These are phyloP conservation scores for Fragilaria crotonensis DNA, from an alignment of 108 stramenopile species.

Conservation along the genomic window DNA sequence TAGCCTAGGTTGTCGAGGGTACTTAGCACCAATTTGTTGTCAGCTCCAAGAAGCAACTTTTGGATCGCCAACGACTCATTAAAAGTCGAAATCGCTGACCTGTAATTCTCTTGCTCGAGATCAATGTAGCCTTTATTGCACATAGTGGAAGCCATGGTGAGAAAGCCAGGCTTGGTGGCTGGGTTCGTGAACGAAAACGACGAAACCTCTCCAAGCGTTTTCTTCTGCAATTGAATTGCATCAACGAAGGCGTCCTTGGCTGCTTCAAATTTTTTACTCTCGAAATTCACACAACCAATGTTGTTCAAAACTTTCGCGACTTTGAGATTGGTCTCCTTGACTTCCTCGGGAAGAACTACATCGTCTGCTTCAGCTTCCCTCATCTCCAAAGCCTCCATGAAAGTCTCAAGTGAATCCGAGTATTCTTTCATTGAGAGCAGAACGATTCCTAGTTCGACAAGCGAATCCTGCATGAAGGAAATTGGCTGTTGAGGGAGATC, in stretches of 20 bases:
- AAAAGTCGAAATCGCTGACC: slow-evolving; percentile 31
- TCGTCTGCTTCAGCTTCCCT: slow-evolving; percentile 35
- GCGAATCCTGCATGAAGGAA: slow-evolving; percentile 25
- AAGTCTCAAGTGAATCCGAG: slow-evolving; percentile 33
- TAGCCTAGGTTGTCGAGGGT: slow-evolving; percentile 53
- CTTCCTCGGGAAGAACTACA: slow-evolving; percentile 4
- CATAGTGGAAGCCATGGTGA: slow-evolving; percentile 55
- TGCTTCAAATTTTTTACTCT: slow-evolving; percentile 29
- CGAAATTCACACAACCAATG: slow-evolving; percentile 60
- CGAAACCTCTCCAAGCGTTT: slow-evolving; percentile 23
- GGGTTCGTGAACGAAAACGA: slow-evolving; percentile 14
- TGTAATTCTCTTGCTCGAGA: slow-evolving; percentile 31
- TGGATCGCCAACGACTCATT: slow-evolving; percentile 47
- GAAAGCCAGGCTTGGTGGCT: slow-evolving; percentile 37
- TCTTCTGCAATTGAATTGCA: slow-evolving; percentile 38
- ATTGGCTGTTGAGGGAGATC: background rate
- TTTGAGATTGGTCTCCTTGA: slow-evolving; percentile 32
- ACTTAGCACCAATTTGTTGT: slow-evolving; percentile 44
- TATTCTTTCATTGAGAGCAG: slow-evolving; percentile 49
- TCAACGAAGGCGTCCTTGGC: slow-evolving; percentile 37
- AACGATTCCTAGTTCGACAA: slow-evolving; percentile 63
- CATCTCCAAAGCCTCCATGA: slow-evolving; percentile 38
- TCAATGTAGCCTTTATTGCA: slow-evolving; percentile 61
- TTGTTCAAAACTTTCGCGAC: slow-evolving; percentile 60
- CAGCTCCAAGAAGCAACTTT: slow-evolving; percentile 29